Base-by-base conservation (phyloP, 305 asterid species). In the Petunia hybrid region DNA sequence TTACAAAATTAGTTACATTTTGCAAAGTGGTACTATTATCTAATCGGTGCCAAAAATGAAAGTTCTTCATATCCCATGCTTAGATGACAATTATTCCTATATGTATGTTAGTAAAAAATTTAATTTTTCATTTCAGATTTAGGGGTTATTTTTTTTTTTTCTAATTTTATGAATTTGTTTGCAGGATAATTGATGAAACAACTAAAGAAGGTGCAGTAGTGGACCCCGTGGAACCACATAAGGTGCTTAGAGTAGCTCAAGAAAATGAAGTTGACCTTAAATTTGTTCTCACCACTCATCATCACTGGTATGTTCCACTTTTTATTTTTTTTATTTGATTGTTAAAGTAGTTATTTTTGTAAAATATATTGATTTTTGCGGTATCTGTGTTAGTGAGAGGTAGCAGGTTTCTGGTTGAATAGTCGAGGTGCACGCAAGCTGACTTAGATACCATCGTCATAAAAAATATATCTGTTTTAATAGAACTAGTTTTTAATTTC, bases 211-310 rank as follows among this genome's bases (percentile, higher is more conserved):
- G 93, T 78, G 98, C 98, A 6, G 98, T 86, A 39, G 97, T 92
- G 2, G 99, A 95, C 80, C 98, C 98, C 4, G 97, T 90, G 12
- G 97, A 95, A 91, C 97, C 99, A 56, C 93, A 86, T 82, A 94
- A 91, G 88, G 85, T 95, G 75, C 87, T 91, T 42, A 84, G 87
- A 5, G 96, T 89, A 10, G 98, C 94, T 74, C 83, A 90, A 79
- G 96, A 92, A 81, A 90, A 93, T 71, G 95, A 92, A 40, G 93
- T 86, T 82, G 78, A 89, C 70, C 91, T 95, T 10, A 92, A 92
- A 90, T 81, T 91, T 57, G 92, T 94, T 70, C 98, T 95, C 86
- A 91, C 98, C 76, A 94, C 99, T 73, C 98, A 94, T 86, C 97
- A 94, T 76, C 98, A 95, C 91, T 87, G 94, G 99, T 95, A 59